Conservation (phyloP, 2,329 filamentous ascomycete genomes). For the Fusarium nurragi region DNA sequence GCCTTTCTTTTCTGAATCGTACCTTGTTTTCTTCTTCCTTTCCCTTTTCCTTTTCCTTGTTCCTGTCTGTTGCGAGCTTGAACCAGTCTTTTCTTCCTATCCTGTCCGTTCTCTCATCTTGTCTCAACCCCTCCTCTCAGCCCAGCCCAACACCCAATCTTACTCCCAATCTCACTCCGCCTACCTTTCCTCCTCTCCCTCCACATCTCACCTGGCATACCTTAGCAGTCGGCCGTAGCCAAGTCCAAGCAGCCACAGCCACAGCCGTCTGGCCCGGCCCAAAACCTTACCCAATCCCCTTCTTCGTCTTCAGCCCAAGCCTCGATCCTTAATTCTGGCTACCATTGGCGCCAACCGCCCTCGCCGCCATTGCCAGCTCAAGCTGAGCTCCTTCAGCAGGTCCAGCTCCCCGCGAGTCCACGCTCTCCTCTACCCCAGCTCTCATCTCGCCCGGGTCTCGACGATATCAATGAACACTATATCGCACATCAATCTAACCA, state of each 20-base stretch:
- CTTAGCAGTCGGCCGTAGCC: background rate
- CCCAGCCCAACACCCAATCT: conserved; percentile 27
- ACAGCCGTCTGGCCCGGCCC: conserved; percentile 32
- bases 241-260: conserved; percentile 35
- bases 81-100: conserved; percentile 13
- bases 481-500: conserved; percentile 53
- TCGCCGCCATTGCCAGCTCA: conserved; percentile 21
- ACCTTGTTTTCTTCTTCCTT: conserved; percentile 42
- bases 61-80: conserved; percentile 25
- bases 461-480: conserved; percentile 53
- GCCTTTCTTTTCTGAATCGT: conserved; percentile 53
- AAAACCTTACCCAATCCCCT: conserved; percentile 38
- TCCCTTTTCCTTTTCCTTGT: background rate
- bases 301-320: conserved; percentile 38
- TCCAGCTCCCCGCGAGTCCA: conserved; percentile 46
- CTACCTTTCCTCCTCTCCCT: conserved; percentile 5
- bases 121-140: conserved; percentile 12
- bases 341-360: conserved; percentile 33
- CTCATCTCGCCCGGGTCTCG: conserved; percentile 58
- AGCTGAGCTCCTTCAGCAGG: conserved; percentile 37
- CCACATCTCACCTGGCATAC: background rate
- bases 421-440: conserved; percentile 51
- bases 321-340: conserved; percentile 30
- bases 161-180: conserved; percentile 26
- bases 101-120: conserved; percentile 7